Evolutionary conservation across 2,329 filamentous ascomycete species (phyloP).

Genomic region (Pezicula rhizophila): DNA sequence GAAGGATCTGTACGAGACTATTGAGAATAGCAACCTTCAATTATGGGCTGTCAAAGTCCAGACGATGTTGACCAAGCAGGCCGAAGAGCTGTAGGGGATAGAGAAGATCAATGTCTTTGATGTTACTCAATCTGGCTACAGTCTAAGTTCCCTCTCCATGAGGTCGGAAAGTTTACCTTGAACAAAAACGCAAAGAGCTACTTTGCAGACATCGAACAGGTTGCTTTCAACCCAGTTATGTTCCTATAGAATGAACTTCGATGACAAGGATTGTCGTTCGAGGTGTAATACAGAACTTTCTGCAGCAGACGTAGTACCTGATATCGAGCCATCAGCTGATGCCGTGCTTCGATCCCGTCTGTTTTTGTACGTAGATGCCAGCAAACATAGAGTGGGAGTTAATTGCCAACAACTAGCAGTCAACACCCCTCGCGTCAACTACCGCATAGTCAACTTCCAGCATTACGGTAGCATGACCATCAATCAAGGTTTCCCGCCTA

Average conservation of each 20-base stretch:
- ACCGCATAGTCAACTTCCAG: slow-evolving; percentile 27
- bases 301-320: slow-evolving; percentile 52
- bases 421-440: slow-evolving; percentile 29
- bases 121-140: slow-evolving; percentile 50
- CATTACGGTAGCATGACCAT: slow-evolving; percentile 30
- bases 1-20: slow-evolving; percentile 48
- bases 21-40: slow-evolving; percentile 44
- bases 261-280: too few species aligned
- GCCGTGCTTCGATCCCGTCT: slow-evolving; percentile 62
- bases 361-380: slow-evolving; percentile 63
- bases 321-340: slow-evolving; percentile 62
- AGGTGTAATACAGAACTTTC: too few species aligned
- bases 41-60: slow-evolving; percentile 51
- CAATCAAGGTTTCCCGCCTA: slow-evolving; percentile 44
- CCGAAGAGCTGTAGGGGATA: slow-evolving; percentile 38
- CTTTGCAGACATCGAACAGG: slow-evolving; percentile 62
- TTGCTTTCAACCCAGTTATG: slow-evolving; percentile 52
- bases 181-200: slow-evolving; percentile 49
- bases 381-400: slow-evolving; percentile 48
- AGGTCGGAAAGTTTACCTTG: slow-evolving; percentile 41
- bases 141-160: slow-evolving; percentile 38
- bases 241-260: too few species aligned
- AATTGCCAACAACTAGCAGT: slow-evolving; percentile 53
- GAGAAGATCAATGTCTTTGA: slow-evolving; percentile 45
- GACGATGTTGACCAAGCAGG: slow-evolving; percentile 43